Conservation (phyloP, 768 basidiomycete species). For the Flagelloscypha sp. region DNA sequence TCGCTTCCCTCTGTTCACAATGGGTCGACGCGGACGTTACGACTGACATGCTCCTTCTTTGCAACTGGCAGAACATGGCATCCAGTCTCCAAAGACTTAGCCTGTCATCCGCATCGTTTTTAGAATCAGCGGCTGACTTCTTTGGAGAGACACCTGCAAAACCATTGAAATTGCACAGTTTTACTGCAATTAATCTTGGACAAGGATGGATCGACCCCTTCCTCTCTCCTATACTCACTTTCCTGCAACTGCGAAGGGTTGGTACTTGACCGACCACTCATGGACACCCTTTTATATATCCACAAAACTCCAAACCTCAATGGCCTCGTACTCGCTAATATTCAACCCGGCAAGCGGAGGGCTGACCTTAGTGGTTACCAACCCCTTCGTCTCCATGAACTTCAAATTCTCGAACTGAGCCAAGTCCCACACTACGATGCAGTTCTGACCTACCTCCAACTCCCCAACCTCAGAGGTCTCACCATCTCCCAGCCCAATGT, state of each 20-base stretch:
- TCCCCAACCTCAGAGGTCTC: constrained; percentile 17
- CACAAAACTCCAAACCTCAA: constrained; percentile 12
- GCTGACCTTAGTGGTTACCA: too few relatives aligned
- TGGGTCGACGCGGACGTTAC: too few relatives aligned
- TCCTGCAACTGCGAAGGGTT: constrained; percentile 10
- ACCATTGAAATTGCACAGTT: too few relatives aligned
- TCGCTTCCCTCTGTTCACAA: constrained; percentile 13
- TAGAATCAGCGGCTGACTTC: too few relatives aligned
- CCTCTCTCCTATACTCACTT: constrained; percentile 19
- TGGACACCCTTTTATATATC: constrained; percentile 9
- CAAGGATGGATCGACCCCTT: constrained; percentile 23
- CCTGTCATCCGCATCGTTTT: too few relatives aligned
- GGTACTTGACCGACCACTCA: neutral
- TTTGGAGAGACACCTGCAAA: too few relatives aligned
- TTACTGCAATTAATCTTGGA: too few relatives aligned
- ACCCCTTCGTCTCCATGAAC: constrained; percentile 10
- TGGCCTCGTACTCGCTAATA: constrained; percentile 12
- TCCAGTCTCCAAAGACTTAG: too few relatives aligned
- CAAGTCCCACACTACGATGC: constrained; percentile 9
- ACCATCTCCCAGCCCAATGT: constrained; percentile 11
- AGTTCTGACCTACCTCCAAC: constrained; percentile 16
- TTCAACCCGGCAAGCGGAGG: constrained; percentile 7
- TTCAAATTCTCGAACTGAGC: constrained; percentile 16
- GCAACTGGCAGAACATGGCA: too few relatives aligned
- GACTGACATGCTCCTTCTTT: too few relatives aligned